These are phyloP conservation scores for Hygrophorus pudorinus DNA, from an alignment of 768 basidiomycete species.

Conservation along the genomic window DNA sequence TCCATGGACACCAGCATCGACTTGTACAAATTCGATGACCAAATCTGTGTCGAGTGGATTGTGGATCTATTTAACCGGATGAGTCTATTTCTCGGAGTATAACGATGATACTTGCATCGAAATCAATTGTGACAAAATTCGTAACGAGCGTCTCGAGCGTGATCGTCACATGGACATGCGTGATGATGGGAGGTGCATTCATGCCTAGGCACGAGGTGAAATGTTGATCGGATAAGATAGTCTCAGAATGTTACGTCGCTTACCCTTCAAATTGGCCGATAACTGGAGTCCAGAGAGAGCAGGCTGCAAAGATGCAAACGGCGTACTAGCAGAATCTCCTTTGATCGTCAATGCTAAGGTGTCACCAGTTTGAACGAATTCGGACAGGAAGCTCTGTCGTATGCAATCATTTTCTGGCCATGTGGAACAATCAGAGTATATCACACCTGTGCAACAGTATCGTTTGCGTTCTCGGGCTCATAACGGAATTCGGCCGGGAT, in stretches of 20 bases:
- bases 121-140: conserved; percentile 43
- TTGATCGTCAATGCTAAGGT: conserved; percentile 41
- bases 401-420: not conserved
- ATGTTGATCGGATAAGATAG: not conserved
- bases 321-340: conserved; percentile 51
- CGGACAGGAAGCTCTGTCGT: conserved; percentile 40
- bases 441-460: conserved; percentile 48
- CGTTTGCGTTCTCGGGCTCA: conserved; percentile 51
- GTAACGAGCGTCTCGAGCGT: conserved; percentile 36
- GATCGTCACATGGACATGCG: conserved; percentile 44
- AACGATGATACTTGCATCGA: conserved; percentile 34
- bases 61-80: conserved; percentile 22
- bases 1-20: conserved; percentile 42
- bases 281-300: conserved; percentile 47
- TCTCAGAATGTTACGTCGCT: not conserved
- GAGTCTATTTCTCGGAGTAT: not conserved
- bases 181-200: conserved; percentile 47
- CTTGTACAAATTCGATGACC: conserved; percentile 45
- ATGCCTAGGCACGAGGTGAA: conserved; percentile 34
- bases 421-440: no score
- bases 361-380: conserved; percentile 46
- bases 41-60: conserved; percentile 54
- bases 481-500: conserved; percentile 58
- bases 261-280: conserved; percentile 39
- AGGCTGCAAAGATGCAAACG: conserved; percentile 47